phyloP scores from a whole-genome alignment of 495 filamentous ascomycete genomes.

The Ascodesmis nigricans region DNA sequence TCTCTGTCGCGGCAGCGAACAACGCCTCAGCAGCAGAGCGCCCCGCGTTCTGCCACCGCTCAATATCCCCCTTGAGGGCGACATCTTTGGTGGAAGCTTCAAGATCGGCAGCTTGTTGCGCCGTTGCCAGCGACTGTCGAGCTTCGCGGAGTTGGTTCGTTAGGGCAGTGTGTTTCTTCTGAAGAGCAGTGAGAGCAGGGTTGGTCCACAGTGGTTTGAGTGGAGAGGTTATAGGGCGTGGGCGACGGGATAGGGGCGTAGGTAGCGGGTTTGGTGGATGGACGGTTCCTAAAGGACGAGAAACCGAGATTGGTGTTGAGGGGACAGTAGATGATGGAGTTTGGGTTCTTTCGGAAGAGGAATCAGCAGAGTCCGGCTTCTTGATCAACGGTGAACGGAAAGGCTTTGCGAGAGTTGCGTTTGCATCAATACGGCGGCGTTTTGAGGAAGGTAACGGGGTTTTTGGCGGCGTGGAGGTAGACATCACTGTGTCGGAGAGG shows the following conservation, averaged over 20 bases:
- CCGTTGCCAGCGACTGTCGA: slow-evolving; percentile 13
- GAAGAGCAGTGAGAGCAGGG: slow-evolving; percentile 13
- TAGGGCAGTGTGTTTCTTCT: slow-evolving; percentile 14
- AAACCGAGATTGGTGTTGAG: background rate
- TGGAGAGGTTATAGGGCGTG: background rate
- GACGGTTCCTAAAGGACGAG: background rate
- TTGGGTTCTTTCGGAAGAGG: background rate
- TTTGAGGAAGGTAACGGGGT: too few species aligned
- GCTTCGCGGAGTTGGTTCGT: slow-evolving; percentile 8
- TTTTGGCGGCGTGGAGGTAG: too few species aligned
- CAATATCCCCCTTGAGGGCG: slow-evolving; percentile 24
- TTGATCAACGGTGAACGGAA: slow-evolving; percentile 5
- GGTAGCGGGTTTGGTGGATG: background rate
- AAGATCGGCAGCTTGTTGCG: slow-evolving; percentile 16
- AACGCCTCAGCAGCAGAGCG: slow-evolving; percentile 17
- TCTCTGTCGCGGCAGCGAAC: slow-evolving; percentile 18
- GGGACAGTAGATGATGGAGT: background rate
- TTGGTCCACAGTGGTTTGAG: slow-evolving; percentile 2
- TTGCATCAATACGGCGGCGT: too few species aligned
- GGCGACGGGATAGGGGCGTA: background rate
- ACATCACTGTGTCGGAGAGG: too few species aligned
- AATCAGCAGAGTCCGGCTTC: too few species aligned
- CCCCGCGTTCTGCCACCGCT: slow-evolving; percentile 21
- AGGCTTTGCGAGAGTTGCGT: slow-evolving; percentile 1
- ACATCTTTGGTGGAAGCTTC: slow-evolving; percentile 14